Base-by-base conservation (phyloP, 306 rosid genomes). In the Fagus sylvatica region DNA sequence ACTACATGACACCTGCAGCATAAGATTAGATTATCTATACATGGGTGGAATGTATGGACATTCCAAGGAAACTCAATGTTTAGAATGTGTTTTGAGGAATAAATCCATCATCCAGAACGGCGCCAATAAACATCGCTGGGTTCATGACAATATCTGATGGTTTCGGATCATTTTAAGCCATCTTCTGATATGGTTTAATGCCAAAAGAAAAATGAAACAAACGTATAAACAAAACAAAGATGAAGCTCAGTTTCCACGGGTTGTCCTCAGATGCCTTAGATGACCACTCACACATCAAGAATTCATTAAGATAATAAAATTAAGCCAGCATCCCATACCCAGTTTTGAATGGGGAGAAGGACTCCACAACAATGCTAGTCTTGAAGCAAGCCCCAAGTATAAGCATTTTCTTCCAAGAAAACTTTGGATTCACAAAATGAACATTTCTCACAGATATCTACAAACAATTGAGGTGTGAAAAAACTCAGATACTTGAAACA, bases 321-420 rank as follows among this genome's bases (percentile, higher is more conserved):
- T 39, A 37, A 39, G 73, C 57, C 59, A 72, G 54, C 48, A 72
- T 39, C 61, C 66, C 91, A 69, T 82, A 94, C 98, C 80, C 87
- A 74, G 98, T 85, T 87, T 87, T 89, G 79, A 88, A 40, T 0
- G 98, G 98, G 53, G 98, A 95, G 88, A 91, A 95, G 68, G 83
- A 85, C 66, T 92, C 82, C 84, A 95, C 90, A 2, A 71, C 81
- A 73, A 92, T 83, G 85, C 85, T 91, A 78, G 93, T 90, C 92
- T 85, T 92, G 79, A 82, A 76, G 72, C 98, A 95, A 66, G 92
- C 91, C 81, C 98, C 98, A 70, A 95, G 97, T 79, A 95, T 72
- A 86, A 91, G 84, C 77, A 87, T 71, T 84, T 88, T 92, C 72
- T 93, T 84, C 98, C 98, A 92, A 22, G 89, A 76, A 84, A 89